These are phyloP conservation scores for Heritiera littoralis DNA, from an alignment of 345 rosid genomes.

Conservation along the genomic window DNA sequence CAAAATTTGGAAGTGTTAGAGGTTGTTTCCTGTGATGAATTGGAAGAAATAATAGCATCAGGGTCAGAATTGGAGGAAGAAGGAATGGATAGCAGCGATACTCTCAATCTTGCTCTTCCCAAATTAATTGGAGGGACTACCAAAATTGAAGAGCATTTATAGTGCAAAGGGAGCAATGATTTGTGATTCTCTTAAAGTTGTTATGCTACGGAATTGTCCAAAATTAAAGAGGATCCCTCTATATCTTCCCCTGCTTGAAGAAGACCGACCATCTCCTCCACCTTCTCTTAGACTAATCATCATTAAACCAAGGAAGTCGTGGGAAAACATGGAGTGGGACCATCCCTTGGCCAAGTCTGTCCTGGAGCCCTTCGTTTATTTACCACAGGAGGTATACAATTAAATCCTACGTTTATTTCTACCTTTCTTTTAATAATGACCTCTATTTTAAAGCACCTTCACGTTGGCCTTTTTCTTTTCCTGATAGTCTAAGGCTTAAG, in stretches of 20 bases:
- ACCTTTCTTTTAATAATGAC: too few species aligned
- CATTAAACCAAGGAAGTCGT: not conserved
- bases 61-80: too few species aligned
- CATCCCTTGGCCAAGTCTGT: not conserved
- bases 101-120: slow-evolving; percentile 7
- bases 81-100: not conserved
- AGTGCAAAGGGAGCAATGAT: not conserved
- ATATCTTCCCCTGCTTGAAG: not conserved
- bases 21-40: not conserved
- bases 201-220: too few species aligned
- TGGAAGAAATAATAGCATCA: not conserved
- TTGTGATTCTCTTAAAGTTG: slow-evolving; percentile 20
- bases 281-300: rapidly evolving
- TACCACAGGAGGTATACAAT: too few species aligned
- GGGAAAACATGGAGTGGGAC: not conserved
- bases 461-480: too few species aligned
- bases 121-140: not conserved
- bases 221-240: not conserved
- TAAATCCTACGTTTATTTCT: too few species aligned
- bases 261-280: not conserved
- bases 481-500: too few species aligned
- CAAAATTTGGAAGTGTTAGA: too few species aligned
- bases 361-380: not conserved
- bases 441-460: too few species aligned
- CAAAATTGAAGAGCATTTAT: not conserved